phyloP scores from a whole-genome alignment of 2,329 filamentous ascomycete genomes.

The Rachicladosporium sp. region DNA sequence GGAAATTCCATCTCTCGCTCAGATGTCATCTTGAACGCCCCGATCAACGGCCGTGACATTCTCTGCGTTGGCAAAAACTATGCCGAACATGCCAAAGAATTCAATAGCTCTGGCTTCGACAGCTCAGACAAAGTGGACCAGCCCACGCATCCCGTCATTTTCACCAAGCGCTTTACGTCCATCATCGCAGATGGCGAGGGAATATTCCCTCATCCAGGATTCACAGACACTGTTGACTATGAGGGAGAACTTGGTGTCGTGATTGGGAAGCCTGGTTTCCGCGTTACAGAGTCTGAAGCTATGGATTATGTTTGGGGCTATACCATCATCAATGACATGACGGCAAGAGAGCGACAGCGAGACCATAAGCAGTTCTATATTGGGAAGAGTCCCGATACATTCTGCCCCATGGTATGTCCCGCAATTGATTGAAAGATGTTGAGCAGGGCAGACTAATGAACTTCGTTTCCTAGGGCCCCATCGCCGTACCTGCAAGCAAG shows the following conservation, averaged over 20 bases:
- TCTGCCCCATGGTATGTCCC: slow-evolving; percentile 39
- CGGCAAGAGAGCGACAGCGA: slow-evolving; percentile 40
- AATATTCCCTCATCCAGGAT: slow-evolving; percentile 34
- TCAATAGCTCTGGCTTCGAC: slow-evolving; percentile 44
- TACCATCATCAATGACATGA: slow-evolving; percentile 47
- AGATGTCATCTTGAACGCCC: slow-evolving; percentile 33
- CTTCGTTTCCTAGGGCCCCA: background rate
- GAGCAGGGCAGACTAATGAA: too few species aligned
- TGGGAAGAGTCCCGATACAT: slow-evolving; percentile 44
- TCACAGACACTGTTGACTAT: slow-evolving; percentile 41
- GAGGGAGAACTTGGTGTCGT: slow-evolving; percentile 47
- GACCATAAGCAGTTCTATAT: slow-evolving; percentile 51
- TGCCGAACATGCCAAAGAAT: slow-evolving; percentile 44
- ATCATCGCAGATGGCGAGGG: slow-evolving; percentile 39
- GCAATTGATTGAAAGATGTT: too few species aligned
- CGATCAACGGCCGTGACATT: slow-evolving; percentile 39
- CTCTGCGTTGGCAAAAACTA: slow-evolving; percentile 48
- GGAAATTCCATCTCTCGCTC: slow-evolving; percentile 24
- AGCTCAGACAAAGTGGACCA: slow-evolving; percentile 41
- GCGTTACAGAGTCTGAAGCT: slow-evolving; percentile 33
- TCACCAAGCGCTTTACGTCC: slow-evolving; percentile 42
- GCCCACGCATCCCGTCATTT: slow-evolving; percentile 44
- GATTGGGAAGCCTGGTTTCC: slow-evolving; percentile 38
- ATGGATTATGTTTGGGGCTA: slow-evolving; percentile 44
- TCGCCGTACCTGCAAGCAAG: slow-evolving; percentile 4